Base-by-base conservation (phyloP, 164 flowering plant species). In the Stephania japonica region DNA sequence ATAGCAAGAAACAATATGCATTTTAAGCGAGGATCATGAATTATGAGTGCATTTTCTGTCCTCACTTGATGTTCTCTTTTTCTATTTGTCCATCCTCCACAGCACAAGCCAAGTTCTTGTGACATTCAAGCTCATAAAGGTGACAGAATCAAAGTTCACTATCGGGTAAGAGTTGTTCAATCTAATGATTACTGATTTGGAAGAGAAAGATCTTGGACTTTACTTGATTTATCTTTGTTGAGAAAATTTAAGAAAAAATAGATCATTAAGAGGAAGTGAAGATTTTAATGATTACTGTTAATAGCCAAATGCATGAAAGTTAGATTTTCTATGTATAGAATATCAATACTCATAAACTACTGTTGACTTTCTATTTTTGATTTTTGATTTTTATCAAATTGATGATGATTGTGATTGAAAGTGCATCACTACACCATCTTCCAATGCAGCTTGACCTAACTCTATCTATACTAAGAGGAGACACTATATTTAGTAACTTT, bases 51-150 rank as follows among this genome's bases (percentile, higher is more conserved):
- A 67, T 66, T 66, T 25, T 24, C 26, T 69, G 62, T 56, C 62
- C n/a, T 56, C 21, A 19, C 62, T 56, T 56, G 6, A 5, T 53
- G 21, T n/a, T 56, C 19, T 56, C 21, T 69, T 7, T 4, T 32
- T 70, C 69, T 77, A 32, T 32, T 32, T 32, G 38, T 4, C 38
- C 38, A 32, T 6, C 73, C 71, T 6, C 71, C 77, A 69, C 94
- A 93, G 98, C 73, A 80, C 69, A 93, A 89, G 86, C 98, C 98
- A 64, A 72, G 65, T 63, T 71, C 89, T 24, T 94, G 98, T 84
- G 97, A 91, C 5, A 76, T 90, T 80, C 88, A 87, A 79, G 98
- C 98, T 73, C 98, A 89, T 82, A 94, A 94, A 82, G 98, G 98
- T 74, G 98, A 94, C 77, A 89, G 49, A 78, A 64, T 93, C 78